These are phyloP conservation scores for Gnomoniopsis smithogilvyi DNA, from an alignment of 2,329 filamentous ascomycete genomes.

Conservation along the genomic window DNA sequence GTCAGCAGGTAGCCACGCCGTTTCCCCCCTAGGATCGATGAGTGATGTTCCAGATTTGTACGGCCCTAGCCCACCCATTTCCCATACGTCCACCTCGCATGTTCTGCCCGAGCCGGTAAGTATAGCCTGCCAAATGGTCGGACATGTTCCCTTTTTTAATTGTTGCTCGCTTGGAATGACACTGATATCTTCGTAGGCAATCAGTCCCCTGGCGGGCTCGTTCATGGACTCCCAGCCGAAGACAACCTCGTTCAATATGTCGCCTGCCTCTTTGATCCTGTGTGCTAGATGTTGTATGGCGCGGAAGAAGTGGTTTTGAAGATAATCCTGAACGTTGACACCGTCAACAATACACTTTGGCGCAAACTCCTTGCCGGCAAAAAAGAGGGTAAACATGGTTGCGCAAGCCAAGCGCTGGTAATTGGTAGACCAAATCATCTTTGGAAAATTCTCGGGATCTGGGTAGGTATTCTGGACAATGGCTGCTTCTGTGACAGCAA, in stretches of 20 bases:
- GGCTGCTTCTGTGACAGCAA: constrained; percentile 83
- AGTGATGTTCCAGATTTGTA: constrained; percentile 82
- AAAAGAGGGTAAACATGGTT: constrained; percentile 93
- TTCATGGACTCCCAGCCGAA: constrained; percentile 97
- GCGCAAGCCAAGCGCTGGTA: constrained; percentile 84
- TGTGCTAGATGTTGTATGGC: constrained; percentile 79
- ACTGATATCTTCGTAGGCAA: constrained; percentile 78
- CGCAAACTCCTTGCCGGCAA: constrained; percentile 84
- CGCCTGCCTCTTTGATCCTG: constrained; percentile 84
- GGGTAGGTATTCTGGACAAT: constrained; percentile 94
- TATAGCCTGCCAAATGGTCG: constrained; percentile 92
- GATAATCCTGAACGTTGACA: constrained; percentile 92
- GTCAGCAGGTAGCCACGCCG: constrained; percentile 77
- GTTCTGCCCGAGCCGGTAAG: constrained; percentile 87
- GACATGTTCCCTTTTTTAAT: constrained; percentile 86
- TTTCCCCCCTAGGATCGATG: constrained; percentile 83
- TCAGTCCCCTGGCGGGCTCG: constrained; percentile 85
- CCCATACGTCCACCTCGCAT: constrained; percentile 87
- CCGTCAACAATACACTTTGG: constrained; percentile 95
- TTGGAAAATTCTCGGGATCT: constrained; percentile 81
- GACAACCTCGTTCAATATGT: constrained; percentile 80
- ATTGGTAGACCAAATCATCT: constrained; percentile 99
- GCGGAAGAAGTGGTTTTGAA: constrained; percentile 80
- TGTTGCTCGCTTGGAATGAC: constrained; percentile 83
- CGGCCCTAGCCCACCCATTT: constrained; percentile 88